Base-by-base conservation (phyloP, 2,329 filamentous ascomycete genomes). In the Penicillium sp. region DNA sequence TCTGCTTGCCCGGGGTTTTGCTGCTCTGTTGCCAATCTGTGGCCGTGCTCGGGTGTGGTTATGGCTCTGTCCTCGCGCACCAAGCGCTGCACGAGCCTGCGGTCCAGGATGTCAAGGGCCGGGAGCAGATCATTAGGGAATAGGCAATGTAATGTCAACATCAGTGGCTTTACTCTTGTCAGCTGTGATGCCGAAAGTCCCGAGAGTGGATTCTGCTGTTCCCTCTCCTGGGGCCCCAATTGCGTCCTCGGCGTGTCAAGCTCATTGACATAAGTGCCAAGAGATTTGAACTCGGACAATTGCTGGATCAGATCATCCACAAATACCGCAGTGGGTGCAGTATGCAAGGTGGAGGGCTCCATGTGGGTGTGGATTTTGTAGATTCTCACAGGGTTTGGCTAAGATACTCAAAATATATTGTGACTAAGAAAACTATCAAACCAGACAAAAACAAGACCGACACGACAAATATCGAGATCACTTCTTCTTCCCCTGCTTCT, bases 101-200 rank as follows among this genome's bases (percentile, higher is more conserved):
- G 84, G 73, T 99, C 95, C 1, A 99, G 81, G 0, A 98, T 81
- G 73, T 98, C 93, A 3, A 99, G 81, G 0, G 93, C 91, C 3
- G 91, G 90, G 1, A 97, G 86, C 2, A 97, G 78, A 53, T 91
- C 84, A 61, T 86, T 85, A 0, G 92, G 92, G 68, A 96, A 96
- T 14, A 97, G 78, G 33, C 91, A 89, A 76, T 97, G 93, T 0
- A 96, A 83, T 0, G 90, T 91, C 1, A 91, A 78, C n/a, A 96
- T 78, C 16, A 89, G 76, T 49, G 84, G 80, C 64, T 82, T 83
- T 48, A 72, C 56, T 58, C 68, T 62, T 46, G 71, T 51, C 8
- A 69, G 49, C 45, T 66, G 55, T 39, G 60, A 35, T 37, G 59
- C 48, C 42, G 69, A 51, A 11, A 71, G 62, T 19, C 64, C 51